These are phyloP conservation scores for Paspalum vaginatum DNA, from an alignment of 176 grass and related monocot species.

Conservation along the genomic window DNA sequence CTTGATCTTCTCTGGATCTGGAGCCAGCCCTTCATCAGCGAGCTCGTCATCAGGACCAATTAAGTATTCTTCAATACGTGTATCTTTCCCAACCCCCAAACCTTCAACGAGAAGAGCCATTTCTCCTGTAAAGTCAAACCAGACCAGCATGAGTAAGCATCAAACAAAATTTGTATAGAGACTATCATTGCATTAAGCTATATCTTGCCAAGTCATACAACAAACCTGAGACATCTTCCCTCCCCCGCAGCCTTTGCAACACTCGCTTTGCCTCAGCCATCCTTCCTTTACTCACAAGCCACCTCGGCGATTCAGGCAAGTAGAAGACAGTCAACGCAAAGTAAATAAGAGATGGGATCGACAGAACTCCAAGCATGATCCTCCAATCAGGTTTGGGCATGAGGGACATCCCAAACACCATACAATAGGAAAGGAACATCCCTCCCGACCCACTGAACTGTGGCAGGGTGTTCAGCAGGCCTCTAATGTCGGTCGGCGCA, in stretches of 20 bases:
- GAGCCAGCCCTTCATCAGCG: constrained; percentile 60
- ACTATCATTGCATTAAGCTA: constrained; percentile 12
- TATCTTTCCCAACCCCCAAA: constrained; percentile 75
- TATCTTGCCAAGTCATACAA: constrained; percentile 24
- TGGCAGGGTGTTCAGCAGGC: constrained; percentile 80
- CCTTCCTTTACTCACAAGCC: constrained; percentile 96
- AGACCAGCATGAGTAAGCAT: constrained; percentile 20
- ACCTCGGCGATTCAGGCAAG: constrained; percentile 98
- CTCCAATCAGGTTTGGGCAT: constrained; percentile 81
- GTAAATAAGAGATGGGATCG: constrained; percentile 82
- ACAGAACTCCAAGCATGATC: constrained; percentile 93
- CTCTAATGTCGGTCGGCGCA: constrained; percentile 88
- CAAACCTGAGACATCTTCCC: constrained; percentile 93
- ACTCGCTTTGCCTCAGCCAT: constrained; percentile 81
- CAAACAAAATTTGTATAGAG: neutral
- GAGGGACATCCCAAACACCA: constrained; percentile 91
- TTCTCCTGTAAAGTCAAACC: constrained; percentile 66
- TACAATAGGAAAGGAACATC: constrained; percentile 99
- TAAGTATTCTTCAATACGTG: constrained; percentile 84
- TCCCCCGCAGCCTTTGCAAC: constrained; percentile 71
- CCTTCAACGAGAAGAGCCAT: constrained; percentile 99
- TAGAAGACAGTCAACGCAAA: constrained; percentile 86
- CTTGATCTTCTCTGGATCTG: constrained; percentile 74
- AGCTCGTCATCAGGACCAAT: constrained; percentile 76
- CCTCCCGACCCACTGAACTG: constrained; percentile 93